A percentile compares a stretch with the other conserved stretches of the same genome.
These are phyloP conservation scores for Scedosporium minutisporum DNA, from an alignment of 2,329 filamentous ascomycete species.

Conservation along the genomic window DNA sequence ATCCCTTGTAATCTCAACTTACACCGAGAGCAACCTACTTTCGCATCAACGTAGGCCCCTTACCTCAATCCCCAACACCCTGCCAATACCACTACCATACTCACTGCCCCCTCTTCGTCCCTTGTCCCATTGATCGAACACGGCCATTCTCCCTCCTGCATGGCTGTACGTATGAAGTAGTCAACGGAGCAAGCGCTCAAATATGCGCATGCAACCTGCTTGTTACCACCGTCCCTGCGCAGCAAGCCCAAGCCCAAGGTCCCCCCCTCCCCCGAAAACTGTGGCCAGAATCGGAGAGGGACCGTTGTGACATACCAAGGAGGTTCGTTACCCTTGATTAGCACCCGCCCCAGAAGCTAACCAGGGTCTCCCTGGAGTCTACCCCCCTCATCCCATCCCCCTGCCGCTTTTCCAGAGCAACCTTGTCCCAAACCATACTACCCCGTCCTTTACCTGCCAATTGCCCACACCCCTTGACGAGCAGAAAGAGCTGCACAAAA, in stretches of 20 bases:
- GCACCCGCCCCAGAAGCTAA: conserved; percentile 4
- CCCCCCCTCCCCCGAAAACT: neutral
- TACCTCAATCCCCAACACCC: neutral
- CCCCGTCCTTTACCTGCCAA: conserved; percentile 3
- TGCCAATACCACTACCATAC: neutral
- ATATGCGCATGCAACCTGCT: neutral
- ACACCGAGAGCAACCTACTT: neutral
- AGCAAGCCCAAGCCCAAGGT: neutral
- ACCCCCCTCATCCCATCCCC: conserved; percentile 2
- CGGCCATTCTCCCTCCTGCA: neutral
- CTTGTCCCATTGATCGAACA: neutral
- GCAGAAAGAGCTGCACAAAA: conserved; percentile 41
- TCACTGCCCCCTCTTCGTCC: neutral
- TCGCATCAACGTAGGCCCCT: neutral
- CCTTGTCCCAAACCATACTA: conserved; percentile 1
- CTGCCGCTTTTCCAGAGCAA: conserved; percentile 4
- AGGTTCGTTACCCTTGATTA: conserved; percentile 4
- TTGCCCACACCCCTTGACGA: conserved; percentile 13
- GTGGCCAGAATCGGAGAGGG: neutral
- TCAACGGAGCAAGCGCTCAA: neutral
- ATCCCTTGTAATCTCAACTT: conserved; percentile 4
- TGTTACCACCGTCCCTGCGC: neutral
- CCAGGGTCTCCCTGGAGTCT: conserved; percentile 4
- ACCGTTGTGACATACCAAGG: neutral
- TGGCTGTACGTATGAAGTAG: neutral